A percentile compares a stretch with the other conserved stretches of the same genome.
Conservation (phyloP, 2,329 filamentous ascomycete genomes). For the Intubia oerlemansii region DNA sequence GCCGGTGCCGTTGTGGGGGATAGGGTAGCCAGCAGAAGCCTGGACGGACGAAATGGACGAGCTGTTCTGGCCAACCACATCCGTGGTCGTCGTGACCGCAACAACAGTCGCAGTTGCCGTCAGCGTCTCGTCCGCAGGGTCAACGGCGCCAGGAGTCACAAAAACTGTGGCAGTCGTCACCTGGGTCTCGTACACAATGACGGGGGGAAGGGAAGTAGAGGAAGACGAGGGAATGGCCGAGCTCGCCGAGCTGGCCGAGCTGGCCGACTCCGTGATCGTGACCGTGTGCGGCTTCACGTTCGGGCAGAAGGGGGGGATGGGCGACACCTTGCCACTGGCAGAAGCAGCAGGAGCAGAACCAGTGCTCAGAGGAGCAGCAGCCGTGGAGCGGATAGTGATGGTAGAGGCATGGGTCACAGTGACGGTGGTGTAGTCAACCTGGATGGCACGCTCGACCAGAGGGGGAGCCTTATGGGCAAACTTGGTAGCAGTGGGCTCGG, state of each 20-base stretch:
- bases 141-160: not conserved
- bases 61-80: too few species aligned
- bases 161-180: not conserved
- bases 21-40: too few species aligned
- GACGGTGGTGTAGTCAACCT: constrained; percentile 8
- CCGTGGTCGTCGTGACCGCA: constrained; percentile 1
- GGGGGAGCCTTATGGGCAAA: too few species aligned
- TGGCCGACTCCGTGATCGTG: too few species aligned
- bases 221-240: not conserved
- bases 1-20: too few species aligned
- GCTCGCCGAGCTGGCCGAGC: not conserved
- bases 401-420: constrained; percentile 6
- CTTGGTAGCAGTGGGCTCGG: too few species aligned
- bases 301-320: too few species aligned
- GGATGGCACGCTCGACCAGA: too few species aligned
- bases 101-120: constrained; percentile 2
- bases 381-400: constrained; percentile 5
- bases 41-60: too few species aligned
- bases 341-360: too few species aligned
- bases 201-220: not conserved
- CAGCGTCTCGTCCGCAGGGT: not conserved
- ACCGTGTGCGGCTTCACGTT: too few species aligned
- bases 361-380: constrained; percentile 2
- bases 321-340: too few species aligned
- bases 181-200: not conserved